Base-by-base conservation (phyloP, 2,329 filamentous ascomycete species). In the Alternaria brassicae region DNA sequence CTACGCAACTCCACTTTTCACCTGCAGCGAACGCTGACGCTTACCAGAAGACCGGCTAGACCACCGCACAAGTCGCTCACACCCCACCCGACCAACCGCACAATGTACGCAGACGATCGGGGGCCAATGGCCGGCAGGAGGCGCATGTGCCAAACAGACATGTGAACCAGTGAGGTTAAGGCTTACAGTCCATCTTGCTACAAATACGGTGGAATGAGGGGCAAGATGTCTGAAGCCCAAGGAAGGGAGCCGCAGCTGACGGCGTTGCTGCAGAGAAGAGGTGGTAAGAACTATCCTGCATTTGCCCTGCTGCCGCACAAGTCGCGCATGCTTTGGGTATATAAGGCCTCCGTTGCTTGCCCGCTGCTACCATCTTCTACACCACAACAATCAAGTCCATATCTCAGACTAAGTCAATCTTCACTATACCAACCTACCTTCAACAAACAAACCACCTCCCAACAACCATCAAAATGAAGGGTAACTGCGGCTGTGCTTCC, bases 401-500 rank as follows among this genome's bases (percentile, higher is more conserved):
- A 5, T 23, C 15, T 27, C 56, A 44, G 34, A 10, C 55, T 28
- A n/a, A 51, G 8, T 23, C 49, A 53, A 52, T 12, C n/a, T 45
- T 30, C 25, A 40, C 15, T 27, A 34, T 9, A 32, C 12, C 32
- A 56, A 17, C 6, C 19, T 25, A 17, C 5, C 13, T 44, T 10
- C 45, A 47, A 47, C 37, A 25, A 48, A 58, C 23, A 39, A 53
- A 59, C 47, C 36, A 28, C 17, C 41, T 32, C 45, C 34, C 25
- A 42, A 36, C 40, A 47, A 37, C 27, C 47, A 57, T 53, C 57
- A 56, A 36, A 17, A 66, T 59, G 52, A 68, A 63, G 58, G 66
- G 66, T 41, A 68, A 71, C 68, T 72, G 69, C 58, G 69, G 68
- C 54, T 72, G 70, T 60, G 58, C 65, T 50, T 57, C 66, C 17